Evolutionary conservation across 352 stramenopile species (phyloP).

Genomic region (Pilasporangium apinafurcum): DNA sequence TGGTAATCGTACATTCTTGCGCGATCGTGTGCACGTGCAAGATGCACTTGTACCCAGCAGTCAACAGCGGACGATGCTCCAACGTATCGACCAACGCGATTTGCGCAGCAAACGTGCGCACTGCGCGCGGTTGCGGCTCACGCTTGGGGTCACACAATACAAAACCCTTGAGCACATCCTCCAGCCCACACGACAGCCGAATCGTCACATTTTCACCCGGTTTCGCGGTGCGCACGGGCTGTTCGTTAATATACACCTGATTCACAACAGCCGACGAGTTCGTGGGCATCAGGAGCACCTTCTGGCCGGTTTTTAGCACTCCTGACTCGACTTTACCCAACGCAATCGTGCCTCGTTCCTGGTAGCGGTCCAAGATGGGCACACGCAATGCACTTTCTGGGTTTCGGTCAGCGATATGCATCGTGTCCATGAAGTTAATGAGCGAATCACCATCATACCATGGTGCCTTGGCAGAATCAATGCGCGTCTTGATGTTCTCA

Average conservation of each 20-base stretch:
- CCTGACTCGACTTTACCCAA: constrained; percentile 98
- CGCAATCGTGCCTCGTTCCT: constrained; percentile 94
- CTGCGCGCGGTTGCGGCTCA: constrained; percentile 38
- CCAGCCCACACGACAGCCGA: constrained; percentile 87
- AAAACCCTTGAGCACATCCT: constrained; percentile 89
- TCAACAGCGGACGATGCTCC: constrained; percentile 96
- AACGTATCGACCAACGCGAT: constrained; percentile 96
- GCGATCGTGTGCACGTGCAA: constrained; percentile 97
- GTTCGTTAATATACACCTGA: constrained; percentile 91
- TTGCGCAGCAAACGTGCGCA: constrained; percentile 87
- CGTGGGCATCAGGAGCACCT: constrained; percentile 95
- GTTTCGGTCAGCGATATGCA: constrained; percentile 91
- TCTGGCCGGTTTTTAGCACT: constrained; percentile 88
- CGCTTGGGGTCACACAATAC: constrained; percentile 86
- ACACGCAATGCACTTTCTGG: constrained; percentile 89
- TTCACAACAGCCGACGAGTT: constrained; percentile 50
- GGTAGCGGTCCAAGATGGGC: constrained; percentile 97
- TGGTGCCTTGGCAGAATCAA: constrained; percentile 47
- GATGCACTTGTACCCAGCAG: constrained; percentile 96
- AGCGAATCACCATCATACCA: constrained; percentile 96
- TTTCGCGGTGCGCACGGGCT: constrained; percentile 91
- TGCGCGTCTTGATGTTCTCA: constrained; percentile 94
- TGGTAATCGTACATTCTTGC: constrained; percentile 92
- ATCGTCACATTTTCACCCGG: constrained; percentile 98
- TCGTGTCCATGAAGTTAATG: constrained; percentile 90